Evolutionary conservation across 129 eudicot genomes (phyloP), one percentile per base, ranked within the genome.

Genomic region (Saposhnikovia divaricata): DNA sequence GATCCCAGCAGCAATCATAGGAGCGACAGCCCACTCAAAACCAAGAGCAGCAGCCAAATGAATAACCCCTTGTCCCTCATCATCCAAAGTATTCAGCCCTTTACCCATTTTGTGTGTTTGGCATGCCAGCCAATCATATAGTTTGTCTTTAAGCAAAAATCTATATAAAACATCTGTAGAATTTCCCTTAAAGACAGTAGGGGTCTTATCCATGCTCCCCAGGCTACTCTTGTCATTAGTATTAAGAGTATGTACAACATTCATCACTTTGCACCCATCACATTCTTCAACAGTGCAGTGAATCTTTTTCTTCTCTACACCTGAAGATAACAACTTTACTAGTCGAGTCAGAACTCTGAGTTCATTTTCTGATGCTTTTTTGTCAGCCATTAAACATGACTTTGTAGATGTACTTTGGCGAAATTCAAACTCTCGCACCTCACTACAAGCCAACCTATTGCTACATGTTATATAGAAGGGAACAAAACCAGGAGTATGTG

Each of bases 41-140:
- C 88, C 88, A 79, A 85, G 86, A 77, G 86, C 84, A 19, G 86
- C 85, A 12, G 76, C 86, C 72, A 85, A 71, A 68, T 85, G 88
- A 75, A 85, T 78, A 44, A 85, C 50, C 31, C 88, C 85, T 53
- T 79, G 85, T 27, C 88, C 88, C 61, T 82, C 71, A 39, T 75
- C 83, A 79, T 80, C 86, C 44, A 85, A 66, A 47, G 37, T 55
- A 53, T 78, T 61, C 19, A 75, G 53, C n/a, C 85, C 88, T 63
- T 65, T 72, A 75, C 77, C 81, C 23, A 7, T 45, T 40, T 85
- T 85, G 70, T 85, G 85, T 45, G 57, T 74, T 74, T 75, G 80
- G 77, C 47, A 77, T 23, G 66, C 57, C 48, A 85, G 79, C 78
- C 79, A 77, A 12, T 72, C 88, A 59, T 85, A 77, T 75, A 85